Evolutionary conservation across 495 filamentous ascomycete species (phyloP), one percentile per base, ranked within the genome.

Genomic region (Zalerion maritima): DNA sequence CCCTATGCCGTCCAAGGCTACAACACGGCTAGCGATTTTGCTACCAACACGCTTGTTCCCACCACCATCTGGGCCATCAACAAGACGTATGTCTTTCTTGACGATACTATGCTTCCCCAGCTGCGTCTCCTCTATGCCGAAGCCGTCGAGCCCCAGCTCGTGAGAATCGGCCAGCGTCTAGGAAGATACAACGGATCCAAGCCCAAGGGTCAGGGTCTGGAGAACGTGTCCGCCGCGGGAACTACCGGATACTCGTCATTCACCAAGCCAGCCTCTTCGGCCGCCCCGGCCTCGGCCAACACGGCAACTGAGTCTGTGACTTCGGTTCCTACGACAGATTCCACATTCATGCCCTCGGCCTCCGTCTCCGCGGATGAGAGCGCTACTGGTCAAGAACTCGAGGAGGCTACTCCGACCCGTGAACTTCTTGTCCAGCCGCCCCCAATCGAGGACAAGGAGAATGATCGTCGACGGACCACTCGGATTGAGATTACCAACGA

Each of bases 111-210:
- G 8, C 89, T 79, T 78, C 85, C 85, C 5, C 73, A 74, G 41
- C 14, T 94, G 5, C 66, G 75, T 16, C 67, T 81, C 14, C 54
- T 93, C 7, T 94, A 93, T 41, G 75, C 75, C 18, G 72, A 89
- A 46, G 89, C 87, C 40, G 87, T 99, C 5, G 85, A 94, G 54
- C 91, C 91, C 7, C 89, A 99, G 47, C 65, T 99, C 1, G 71
- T 89, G 27, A 79, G 83, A 38, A 96, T 99, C 37, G 75, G 82
- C 9, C 78, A 94, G 55, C 69, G 87, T 6, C 67, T 97, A 10
- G 89, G 85, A 4, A 68, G 81, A 34, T 86, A 94, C 53, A 27
- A 14, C 6, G n/a, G n/a, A n/a, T n/a, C n/a, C n/a, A n/a, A n/a
- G n/a, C n/a, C n/a, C n/a, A n/a, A n/a, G n/a, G n/a, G n/a, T n/a